Conservation (phyloP, 2,329 filamentous ascomycete species). For the Trichoderma guizhouense region DNA sequence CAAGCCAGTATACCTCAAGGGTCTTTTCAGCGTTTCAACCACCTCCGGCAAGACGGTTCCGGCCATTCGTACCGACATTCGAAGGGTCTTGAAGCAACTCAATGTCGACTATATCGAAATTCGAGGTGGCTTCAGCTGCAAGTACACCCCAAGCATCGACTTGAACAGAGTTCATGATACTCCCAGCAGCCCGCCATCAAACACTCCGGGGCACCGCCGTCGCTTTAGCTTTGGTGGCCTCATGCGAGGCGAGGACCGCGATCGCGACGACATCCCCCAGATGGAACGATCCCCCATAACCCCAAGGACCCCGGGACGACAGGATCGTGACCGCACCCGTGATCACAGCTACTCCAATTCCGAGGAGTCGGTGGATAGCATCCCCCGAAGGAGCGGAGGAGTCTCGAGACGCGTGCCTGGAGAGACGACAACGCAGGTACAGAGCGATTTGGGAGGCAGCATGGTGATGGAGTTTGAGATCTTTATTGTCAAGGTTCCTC, state of each 20-base stretch:
- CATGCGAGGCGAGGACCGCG: constrained; percentile 54
- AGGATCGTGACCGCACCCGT: constrained; percentile 38
- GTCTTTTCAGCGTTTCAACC: constrained; percentile 93
- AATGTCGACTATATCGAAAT: constrained; percentile 92
- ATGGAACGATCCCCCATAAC: constrained; percentile 42
- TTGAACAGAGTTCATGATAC: constrained; percentile 68
- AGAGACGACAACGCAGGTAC: constrained; percentile 88
- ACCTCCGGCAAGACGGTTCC: constrained; percentile 87
- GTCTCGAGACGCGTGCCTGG: constrained; percentile 63
- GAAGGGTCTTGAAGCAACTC: constrained; percentile 80
- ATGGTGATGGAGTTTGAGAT: constrained; percentile 91
- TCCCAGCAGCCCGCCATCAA: constrained; percentile 55
- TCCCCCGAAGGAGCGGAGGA: constrained; percentile 51
- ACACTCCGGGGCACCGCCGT: constrained; percentile 60
- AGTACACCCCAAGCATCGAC: constrained; percentile 85
- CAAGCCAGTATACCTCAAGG: constrained; percentile 94
- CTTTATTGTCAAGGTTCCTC: constrained; percentile 92
- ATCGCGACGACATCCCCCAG: constrained; percentile 70
- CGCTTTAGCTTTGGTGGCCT: constrained; percentile 81
- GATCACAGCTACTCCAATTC: constrained; percentile 81
- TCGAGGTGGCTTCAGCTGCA: constrained; percentile 87
- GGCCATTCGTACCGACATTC: constrained; percentile 84
- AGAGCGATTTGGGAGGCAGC: constrained; percentile 80
- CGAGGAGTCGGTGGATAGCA: constrained; percentile 78
- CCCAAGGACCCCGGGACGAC: constrained; percentile 43